phyloP scores from a whole-genome alignment of 1,284 basidiomycete species.

The Psilocybe mexicana region DNA sequence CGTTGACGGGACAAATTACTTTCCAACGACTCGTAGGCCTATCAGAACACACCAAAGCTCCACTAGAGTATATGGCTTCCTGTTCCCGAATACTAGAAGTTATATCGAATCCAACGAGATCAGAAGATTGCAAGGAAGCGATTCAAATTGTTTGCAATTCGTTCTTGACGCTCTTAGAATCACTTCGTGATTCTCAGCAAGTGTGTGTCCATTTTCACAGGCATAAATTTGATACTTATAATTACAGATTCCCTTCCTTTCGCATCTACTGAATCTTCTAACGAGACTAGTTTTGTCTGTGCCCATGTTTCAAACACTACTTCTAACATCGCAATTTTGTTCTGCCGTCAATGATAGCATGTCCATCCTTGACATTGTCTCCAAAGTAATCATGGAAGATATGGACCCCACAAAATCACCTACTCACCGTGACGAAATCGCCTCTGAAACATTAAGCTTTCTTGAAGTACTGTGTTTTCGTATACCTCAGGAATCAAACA shows the following conservation, averaged over 20 bases:
- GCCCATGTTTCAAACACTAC: conserved; percentile 44
- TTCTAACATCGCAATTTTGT: conserved; percentile 37
- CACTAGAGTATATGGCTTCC: conserved; percentile 38
- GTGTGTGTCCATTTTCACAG: conserved; percentile 35
- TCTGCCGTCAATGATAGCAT: conserved; percentile 14
- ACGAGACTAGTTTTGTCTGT: conserved; percentile 46
- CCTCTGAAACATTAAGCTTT: conserved; percentile 44
- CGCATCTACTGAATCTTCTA: conserved; percentile 55
- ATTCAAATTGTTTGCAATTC: conserved; percentile 36
- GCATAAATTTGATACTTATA: not conserved
- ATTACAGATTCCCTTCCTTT: conserved; percentile 44
- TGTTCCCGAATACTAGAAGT: conserved; percentile 49
- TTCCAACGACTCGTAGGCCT: conserved; percentile 57
- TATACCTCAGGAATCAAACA: conserved; percentile 41
- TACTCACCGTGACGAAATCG: conserved; percentile 33
- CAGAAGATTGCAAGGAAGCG: conserved; percentile 34
- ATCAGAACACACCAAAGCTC: conserved; percentile 28
- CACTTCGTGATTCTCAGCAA: conserved; percentile 36
- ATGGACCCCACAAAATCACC: conserved; percentile 33
- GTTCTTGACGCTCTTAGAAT: conserved; percentile 38
- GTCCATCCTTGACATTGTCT: conserved; percentile 39
- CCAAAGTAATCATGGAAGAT: conserved; percentile 42
- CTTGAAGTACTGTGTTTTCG: conserved; percentile 57
- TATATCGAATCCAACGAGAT: conserved; percentile 42
- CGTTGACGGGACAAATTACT: conserved; percentile 41